phyloP scores from a whole-genome alignment of 768 basidiomycete species.

The Boletus vinaceobasis region DNA sequence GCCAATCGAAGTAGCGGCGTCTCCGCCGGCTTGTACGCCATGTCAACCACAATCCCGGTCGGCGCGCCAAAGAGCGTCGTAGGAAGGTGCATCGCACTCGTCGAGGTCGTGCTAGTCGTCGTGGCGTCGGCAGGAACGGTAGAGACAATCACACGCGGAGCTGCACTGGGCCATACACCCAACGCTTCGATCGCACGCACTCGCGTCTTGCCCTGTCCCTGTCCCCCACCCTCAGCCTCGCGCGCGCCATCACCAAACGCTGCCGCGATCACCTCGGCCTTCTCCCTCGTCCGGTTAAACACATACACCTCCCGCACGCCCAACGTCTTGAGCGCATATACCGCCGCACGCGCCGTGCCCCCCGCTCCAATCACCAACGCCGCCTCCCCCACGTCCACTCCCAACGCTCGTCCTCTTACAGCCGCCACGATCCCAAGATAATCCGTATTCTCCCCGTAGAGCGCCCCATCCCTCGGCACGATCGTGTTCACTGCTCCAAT shows the following conservation, averaged over 20 bases:
- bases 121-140: slow-evolving; percentile 79
- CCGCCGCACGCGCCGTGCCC: slow-evolving; percentile 90
- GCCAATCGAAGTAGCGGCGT: slow-evolving; percentile 80
- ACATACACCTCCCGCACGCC: slow-evolving; percentile 73
- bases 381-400: slow-evolving; percentile 29
- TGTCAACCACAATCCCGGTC: slow-evolving; percentile 83
- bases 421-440: slow-evolving; percentile 82
- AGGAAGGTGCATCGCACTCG: slow-evolving; percentile 48
- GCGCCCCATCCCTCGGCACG: slow-evolving; percentile 42
- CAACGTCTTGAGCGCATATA: slow-evolving; percentile 78
- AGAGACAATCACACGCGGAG: slow-evolving; percentile 77
- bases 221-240: neutral
- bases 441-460: slow-evolving; percentile 94
- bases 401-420: slow-evolving; percentile 43
- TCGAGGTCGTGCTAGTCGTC: slow-evolving; percentile 25
- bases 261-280: slow-evolving; percentile 65
- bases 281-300: slow-evolving; percentile 77
- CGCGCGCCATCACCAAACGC: slow-evolving; percentile 48
- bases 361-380: slow-evolving; percentile 93
- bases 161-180: slow-evolving; percentile 46
- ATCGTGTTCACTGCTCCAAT: slow-evolving; percentile 98
- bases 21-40: slow-evolving; percentile 88
- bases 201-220: slow-evolving; percentile 31
- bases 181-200: slow-evolving; percentile 61
- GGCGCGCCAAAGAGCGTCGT: slow-evolving; percentile 51